These are phyloP conservation scores for Blastobotrys illinoisensis DNA, from an alignment of 1,139 yeast species.

Conservation along the genomic window DNA sequence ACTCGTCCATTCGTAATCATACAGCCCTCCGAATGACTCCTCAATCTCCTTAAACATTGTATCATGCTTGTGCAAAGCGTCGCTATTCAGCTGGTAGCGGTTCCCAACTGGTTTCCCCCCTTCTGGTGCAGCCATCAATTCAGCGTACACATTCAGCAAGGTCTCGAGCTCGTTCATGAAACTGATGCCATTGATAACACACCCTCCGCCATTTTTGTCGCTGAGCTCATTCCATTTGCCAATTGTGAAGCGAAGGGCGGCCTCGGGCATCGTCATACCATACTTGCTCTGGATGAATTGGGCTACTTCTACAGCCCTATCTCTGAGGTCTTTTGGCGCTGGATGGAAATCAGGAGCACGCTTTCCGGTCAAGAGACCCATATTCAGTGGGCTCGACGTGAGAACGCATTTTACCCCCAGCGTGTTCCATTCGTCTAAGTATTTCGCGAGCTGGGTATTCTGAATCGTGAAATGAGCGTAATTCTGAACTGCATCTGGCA, in stretches of 20 bases:
- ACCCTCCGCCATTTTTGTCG: constrained; percentile 17
- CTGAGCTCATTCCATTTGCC: constrained; percentile 13
- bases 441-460: constrained; percentile 50
- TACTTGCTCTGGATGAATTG: constrained; percentile 5
- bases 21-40: constrained; percentile 14
- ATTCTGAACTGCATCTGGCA: constrained; percentile 66
- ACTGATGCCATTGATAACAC: constrained; percentile 16
- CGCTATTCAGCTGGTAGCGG: constrained; percentile 7
- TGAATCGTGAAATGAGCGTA: constrained; percentile 81
- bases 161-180: constrained; percentile 14
- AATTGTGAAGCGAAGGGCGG: constrained; percentile 14
- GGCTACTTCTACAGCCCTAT: constrained; percentile 13
- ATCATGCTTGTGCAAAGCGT: constrained; percentile 10
- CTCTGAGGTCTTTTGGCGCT: constrained; percentile 45
- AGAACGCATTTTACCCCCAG: constrained; percentile 53
- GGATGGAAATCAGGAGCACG: constrained; percentile 77
- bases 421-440: constrained; percentile 43
- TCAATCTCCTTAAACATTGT: constrained; percentile 11
- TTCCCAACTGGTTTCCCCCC: constrained; percentile 10
- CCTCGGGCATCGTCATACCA: constrained; percentile 13
- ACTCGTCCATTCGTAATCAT: constrained; percentile 13
- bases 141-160: constrained; percentile 11
- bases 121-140: constrained; percentile 11
- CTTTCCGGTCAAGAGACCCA: constrained; percentile 71
- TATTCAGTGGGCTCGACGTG: constrained; percentile 79